phyloP scores from a whole-genome alignment of 441 rosid species.

The Francoa sonchifolia region DNA sequence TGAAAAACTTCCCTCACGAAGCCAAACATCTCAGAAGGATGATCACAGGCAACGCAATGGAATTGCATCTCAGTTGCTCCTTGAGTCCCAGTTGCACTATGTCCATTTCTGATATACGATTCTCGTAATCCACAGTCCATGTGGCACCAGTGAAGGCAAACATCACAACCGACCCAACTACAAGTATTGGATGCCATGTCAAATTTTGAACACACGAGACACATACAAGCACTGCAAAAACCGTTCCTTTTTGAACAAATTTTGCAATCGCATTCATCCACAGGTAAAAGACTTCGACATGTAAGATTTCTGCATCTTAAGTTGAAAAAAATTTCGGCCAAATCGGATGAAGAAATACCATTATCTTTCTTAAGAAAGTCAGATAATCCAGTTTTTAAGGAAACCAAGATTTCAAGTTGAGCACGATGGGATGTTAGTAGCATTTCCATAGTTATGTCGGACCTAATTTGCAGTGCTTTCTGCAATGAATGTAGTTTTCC shows the following conservation, averaged over 20 bases:
- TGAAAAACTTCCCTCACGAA: slow-evolving; percentile 94
- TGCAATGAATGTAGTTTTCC: slow-evolving; percentile 36
- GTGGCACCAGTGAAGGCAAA: slow-evolving; percentile 97
- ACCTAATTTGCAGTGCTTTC: slow-evolving; percentile 45
- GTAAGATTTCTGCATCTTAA: slow-evolving; percentile 68
- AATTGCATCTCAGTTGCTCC: slow-evolving; percentile 80
- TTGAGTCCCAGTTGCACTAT: slow-evolving; percentile 35
- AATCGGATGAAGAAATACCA: slow-evolving; percentile 43
- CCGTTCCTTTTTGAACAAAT: slow-evolving; percentile 76
- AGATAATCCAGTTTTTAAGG: slow-evolving; percentile 57
- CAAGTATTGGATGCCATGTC: slow-evolving; percentile 95
- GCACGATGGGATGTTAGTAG: slow-evolving; percentile 52
- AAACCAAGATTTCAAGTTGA: slow-evolving; percentile 83
- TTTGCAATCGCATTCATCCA: slow-evolving; percentile 90
- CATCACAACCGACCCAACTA: slow-evolving; percentile 98
- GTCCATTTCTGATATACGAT: slow-evolving; percentile 72
- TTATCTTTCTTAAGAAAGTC: slow-evolving; percentile 56
- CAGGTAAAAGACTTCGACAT: slow-evolving; percentile 62
- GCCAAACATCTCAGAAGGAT: slow-evolving; percentile 99
- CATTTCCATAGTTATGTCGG: slow-evolving; percentile 54
- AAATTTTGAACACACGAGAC: slow-evolving; percentile 86
- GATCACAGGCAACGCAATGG: slow-evolving; percentile 86
- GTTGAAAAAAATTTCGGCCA: slow-evolving; percentile 84
- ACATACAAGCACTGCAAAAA: slow-evolving; percentile 93
- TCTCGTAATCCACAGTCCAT: slow-evolving; percentile 79